Conservation (phyloP, 2,329 filamentous ascomycete genomes). For the Botrytis fragariae region DNA sequence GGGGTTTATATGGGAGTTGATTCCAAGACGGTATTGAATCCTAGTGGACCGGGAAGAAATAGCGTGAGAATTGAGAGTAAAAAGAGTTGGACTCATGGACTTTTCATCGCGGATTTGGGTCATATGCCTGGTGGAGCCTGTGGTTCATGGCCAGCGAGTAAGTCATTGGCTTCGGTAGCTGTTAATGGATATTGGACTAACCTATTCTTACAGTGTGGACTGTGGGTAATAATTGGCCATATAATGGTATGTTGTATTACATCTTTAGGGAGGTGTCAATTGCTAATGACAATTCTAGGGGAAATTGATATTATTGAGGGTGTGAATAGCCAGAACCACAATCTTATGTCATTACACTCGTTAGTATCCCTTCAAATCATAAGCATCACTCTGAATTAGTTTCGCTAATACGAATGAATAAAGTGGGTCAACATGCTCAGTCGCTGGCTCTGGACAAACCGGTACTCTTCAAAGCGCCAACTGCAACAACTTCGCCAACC, state of each 20-base stretch:
- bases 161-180: conserved; percentile 64
- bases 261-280: accelerated
- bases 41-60: conserved; percentile 37
- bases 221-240: conserved; percentile 22
- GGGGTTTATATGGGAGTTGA: conserved; percentile 68
- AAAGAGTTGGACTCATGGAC: conserved; percentile 58
- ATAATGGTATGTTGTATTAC: not conserved
- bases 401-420: not conserved
- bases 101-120: conserved; percentile 67
- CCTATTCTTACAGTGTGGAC: conserved; percentile 1
- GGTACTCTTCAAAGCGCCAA: conserved; percentile 8
- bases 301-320: conserved; percentile 19
- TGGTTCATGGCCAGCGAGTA: conserved; percentile 65
- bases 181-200: not conserved
- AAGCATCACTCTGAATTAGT: accelerated
- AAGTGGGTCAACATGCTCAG: conserved; percentile 1
- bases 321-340: not conserved
- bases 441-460: not conserved
- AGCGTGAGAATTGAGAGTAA: conserved; percentile 67
- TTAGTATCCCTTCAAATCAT: not conserved
- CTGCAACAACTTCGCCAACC: conserved; percentile 3
- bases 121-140: conserved; percentile 67
- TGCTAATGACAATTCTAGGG: not conserved
- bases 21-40: conserved; percentile 50
- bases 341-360: conserved; percentile 17